Evolutionary conservation across 768 basidiomycete species (phyloP).

Genomic region (Tricholoma terreum): DNA sequence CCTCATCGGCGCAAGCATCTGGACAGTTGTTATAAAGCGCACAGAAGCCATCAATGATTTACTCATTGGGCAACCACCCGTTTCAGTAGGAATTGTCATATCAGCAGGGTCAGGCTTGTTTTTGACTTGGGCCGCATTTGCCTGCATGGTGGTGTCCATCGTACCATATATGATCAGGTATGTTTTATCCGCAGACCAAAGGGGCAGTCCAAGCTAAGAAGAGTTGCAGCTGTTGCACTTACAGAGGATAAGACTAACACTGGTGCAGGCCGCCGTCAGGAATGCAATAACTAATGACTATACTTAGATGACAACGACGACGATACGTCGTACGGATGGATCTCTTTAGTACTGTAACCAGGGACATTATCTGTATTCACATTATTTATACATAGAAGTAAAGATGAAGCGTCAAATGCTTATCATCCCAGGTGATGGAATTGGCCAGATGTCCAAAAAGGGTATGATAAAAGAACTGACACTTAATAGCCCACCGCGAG

Average conservation of each 20-base stretch:
- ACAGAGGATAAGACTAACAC: constrained; percentile 51
- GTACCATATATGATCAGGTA: constrained; percentile 79
- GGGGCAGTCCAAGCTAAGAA: background rate
- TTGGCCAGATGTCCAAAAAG: background rate
- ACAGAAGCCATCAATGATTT: constrained; percentile 55
- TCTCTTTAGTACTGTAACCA: constrained; percentile 1
- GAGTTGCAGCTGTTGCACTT: constrained; percentile 73
- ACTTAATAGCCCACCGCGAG: constrained; percentile 78
- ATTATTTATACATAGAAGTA: background rate
- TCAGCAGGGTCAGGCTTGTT: constrained; percentile 60
- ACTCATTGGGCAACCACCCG: constrained; percentile 35
- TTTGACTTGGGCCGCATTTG: constrained; percentile 75
- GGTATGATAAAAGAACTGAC: background rate
- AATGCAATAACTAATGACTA: constrained; percentile 1
- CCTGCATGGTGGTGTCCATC: constrained; percentile 58
- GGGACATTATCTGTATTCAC: background rate
- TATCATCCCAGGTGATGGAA: background rate
- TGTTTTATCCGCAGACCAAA: constrained; percentile 18
- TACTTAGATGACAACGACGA: background rate
- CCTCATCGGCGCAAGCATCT: constrained; percentile 68
- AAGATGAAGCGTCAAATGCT: background rate
- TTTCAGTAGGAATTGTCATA: constrained; percentile 60
- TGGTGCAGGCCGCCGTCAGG: constrained; percentile 23
- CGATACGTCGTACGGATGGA: constrained; percentile 1
- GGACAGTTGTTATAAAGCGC: constrained; percentile 74